Evolutionary conservation across 2,329 filamentous ascomycete genomes (phyloP), one percentile per base, ranked within the genome.

Genomic region (Penicillium glabrum): DNA sequence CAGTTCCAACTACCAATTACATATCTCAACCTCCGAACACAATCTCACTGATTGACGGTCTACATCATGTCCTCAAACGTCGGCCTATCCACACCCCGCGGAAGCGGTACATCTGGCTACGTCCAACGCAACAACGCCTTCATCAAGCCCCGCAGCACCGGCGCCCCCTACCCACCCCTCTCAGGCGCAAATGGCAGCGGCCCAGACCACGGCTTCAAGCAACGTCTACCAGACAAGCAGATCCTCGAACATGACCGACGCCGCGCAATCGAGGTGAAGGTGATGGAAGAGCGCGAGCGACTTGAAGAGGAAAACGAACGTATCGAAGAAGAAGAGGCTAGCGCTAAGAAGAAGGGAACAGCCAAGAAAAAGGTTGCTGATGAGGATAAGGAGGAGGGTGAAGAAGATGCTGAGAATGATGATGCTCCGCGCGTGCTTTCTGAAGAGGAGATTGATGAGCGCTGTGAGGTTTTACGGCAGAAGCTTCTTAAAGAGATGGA

Each of bases 61-160:
- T 19, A 43, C 24, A 47, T 23, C 47, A 98, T 98, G 95, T 95
- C 93, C 59, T 92, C 95, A 64, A 99, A 99, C 79, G 95, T 99
- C 70, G 96, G 95, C 56, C 91, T 99, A 68, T 87, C 89, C 56
- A 99, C 95, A 5, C 95, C 95, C 3, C 89, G 95, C 69, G 95
- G 95, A 65, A 96, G 90, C 72, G 95, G 95, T 47, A 99, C 95
- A 56, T 98, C 93, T 1, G 95, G 95, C 72, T 98, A 98, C 74
- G 93, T 99, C 55, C 93, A 98, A 78, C 91, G 92, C 75, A 99
- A 98, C 79, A 86, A 92, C 35, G 95, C 95, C 19, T 88, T 93
- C 72, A 86, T 97, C 67, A 87, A 84, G 71, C 92, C 90, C 29
- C 92, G 93, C 77, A 91, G 96, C 78, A 60, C 86, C 67, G 83